phyloP scores from a whole-genome alignment of 1,284 basidiomycete species.

The Fomitopsis schrenkii region DNA sequence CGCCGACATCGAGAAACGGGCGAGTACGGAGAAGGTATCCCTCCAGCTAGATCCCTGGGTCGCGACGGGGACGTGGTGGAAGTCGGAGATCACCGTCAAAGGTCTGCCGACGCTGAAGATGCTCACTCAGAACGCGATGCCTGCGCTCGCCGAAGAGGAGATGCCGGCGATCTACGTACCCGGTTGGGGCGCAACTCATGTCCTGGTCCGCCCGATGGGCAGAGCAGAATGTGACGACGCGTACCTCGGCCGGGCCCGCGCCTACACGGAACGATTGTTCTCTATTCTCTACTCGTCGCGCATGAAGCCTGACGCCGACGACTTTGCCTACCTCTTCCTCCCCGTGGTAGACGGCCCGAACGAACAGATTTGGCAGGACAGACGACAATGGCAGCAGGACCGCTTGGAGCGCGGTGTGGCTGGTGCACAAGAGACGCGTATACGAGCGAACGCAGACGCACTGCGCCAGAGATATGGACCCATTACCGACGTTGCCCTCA shows the following conservation, averaged over 20 bases:
- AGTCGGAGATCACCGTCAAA: conserved; percentile 44
- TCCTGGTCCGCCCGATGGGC: conserved; percentile 26
- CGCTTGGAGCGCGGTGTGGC: conserved; percentile 7
- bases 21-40: conserved; percentile 50
- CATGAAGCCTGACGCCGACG: conserved; percentile 41
- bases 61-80: conserved; percentile 41
- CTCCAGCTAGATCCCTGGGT: conserved; percentile 65
- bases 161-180: conserved; percentile 48
- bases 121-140: conserved; percentile 42
- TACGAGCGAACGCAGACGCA: conserved; percentile 30
- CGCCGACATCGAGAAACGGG: conserved; percentile 57
- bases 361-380: conserved; percentile 41
- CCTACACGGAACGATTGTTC: conserved; percentile 57
- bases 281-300: conserved; percentile 49
- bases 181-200: conserved; percentile 31
- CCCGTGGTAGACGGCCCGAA: conserved; percentile 30
- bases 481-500: conserved; percentile 45
- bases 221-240: conserved; percentile 21
- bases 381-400: conserved; percentile 39
- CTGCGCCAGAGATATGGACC: conserved; percentile 45
- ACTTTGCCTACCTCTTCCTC: conserved; percentile 62
- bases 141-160: conserved; percentile 34
- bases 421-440: conserved; percentile 11
- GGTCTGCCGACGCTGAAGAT: conserved; percentile 48
- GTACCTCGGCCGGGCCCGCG: conserved; percentile 37